These are phyloP conservation scores for Trichoderma sp. DNA, from an alignment of 2,329 filamentous ascomycete genomes.

Conservation along the genomic window DNA sequence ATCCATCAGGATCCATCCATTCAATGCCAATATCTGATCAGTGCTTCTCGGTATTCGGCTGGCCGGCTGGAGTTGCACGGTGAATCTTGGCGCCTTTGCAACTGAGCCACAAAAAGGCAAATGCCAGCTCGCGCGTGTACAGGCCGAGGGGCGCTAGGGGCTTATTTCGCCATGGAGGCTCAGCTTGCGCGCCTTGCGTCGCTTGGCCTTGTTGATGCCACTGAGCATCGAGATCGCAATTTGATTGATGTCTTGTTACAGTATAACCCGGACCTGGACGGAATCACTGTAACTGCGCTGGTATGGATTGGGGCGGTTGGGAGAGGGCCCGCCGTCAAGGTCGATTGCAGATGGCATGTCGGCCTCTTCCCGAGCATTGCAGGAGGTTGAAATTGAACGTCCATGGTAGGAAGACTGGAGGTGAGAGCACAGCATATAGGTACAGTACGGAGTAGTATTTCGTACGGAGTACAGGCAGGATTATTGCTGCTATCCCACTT, in stretches of 20 bases:
- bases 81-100: neutral
- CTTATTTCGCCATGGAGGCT: neutral
- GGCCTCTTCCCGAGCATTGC: conserved; percentile 4
- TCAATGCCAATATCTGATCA: neutral
- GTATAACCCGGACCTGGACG: neutral
- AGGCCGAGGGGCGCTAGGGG: neutral
- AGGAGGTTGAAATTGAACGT: neutral
- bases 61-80: neutral
- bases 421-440: neutral
- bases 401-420: neutral
- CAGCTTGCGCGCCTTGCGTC: conserved; percentile 7
- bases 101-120: conserved; percentile 4
- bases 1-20: neutral
- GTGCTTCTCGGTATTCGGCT: neutral
- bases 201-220: neutral
- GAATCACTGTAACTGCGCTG: neutral
- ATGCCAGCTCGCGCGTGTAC: neutral
- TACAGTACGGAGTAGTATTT: neutral
- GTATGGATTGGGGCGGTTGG: neutral
- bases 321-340: neutral
- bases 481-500: neutral
- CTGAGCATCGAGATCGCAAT: neutral
- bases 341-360: neutral
- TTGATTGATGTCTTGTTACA: neutral
- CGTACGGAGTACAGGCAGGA: neutral